A percentile compares a stretch with the other conserved stretches of the same genome.
Evolutionary conservation across 306 rosid species (phyloP).

Genomic region (Quercus wislizeni): DNA sequence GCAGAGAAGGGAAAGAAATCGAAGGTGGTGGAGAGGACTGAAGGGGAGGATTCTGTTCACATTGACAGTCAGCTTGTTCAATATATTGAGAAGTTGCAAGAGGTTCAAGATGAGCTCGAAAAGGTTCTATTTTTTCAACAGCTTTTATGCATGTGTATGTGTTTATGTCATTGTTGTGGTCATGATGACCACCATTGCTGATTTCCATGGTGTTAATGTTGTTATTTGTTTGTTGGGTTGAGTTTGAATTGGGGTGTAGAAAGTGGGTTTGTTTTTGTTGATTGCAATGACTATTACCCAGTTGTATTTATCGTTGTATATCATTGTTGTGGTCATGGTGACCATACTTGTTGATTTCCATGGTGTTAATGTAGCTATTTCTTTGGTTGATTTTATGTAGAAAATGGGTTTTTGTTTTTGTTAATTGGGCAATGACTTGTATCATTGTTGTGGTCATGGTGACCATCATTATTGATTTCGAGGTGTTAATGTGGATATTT

Average conservation of each 20-base stretch:
- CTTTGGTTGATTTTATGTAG: too few relatives aligned
- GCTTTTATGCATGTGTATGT: neutral
- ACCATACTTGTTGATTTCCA: too few relatives aligned
- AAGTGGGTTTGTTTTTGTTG: neutral
- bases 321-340: too few relatives aligned
- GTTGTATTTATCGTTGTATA: neutral
- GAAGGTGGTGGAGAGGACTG: conserved; percentile 25
- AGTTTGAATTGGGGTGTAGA: neutral
- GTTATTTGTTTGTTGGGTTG: neutral
- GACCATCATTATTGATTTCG: too few relatives aligned
- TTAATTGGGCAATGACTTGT: neutral
- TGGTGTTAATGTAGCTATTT: too few relatives aligned
- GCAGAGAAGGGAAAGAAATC: conserved; percentile 36
- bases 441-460: too few relatives aligned
- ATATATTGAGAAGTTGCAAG: conserved; percentile 54
- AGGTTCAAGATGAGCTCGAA: conserved; percentile 58
- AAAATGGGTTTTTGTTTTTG: neutral
- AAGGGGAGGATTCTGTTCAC: conserved; percentile 34
- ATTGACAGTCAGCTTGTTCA: conserved; percentile 37
- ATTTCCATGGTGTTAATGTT: neutral
- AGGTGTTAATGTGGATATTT: neutral
- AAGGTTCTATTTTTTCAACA: conserved; percentile 30
- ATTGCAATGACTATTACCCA: neutral
- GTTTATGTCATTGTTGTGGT: neutral
- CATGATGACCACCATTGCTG: neutral